Percentiles rank a stretch among this genome's conserved stretches.
Evolutionary conservation across 2,329 filamentous ascomycete genomes (phyloP).

Genomic region (Beauveria asiatica): DNA sequence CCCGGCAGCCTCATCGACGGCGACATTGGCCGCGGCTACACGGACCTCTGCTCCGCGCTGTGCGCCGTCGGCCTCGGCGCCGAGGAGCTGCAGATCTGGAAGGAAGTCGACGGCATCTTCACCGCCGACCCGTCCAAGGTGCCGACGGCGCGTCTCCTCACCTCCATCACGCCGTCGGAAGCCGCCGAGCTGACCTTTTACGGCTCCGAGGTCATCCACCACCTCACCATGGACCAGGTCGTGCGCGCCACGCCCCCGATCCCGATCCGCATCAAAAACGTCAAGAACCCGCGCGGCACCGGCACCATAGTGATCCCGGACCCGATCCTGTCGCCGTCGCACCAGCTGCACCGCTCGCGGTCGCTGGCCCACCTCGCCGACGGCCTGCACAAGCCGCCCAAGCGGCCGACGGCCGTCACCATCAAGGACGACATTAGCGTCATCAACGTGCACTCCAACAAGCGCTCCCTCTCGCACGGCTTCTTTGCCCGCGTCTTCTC

Average conservation of each 20-base stretch:
- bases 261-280: constrained; percentile 84
- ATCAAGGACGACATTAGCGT: constrained; percentile 97
- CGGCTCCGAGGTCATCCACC: constrained; percentile 94
- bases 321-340: constrained; percentile 42
- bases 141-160: constrained; percentile 82
- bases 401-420: constrained; percentile 80
- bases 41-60: constrained; percentile 87
- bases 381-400: constrained; percentile 50
- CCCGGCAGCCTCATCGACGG: constrained; percentile 82
- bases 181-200: constrained; percentile 94
- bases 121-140: constrained; percentile 79
- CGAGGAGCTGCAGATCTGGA: constrained; percentile 92
- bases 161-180: constrained; percentile 85
- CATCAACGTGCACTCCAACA: constrained; percentile 97
- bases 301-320: constrained; percentile 83
- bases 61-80: constrained; percentile 84
- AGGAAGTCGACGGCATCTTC: constrained; percentile 96
- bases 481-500: constrained; percentile 93
- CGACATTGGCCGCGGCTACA: constrained; percentile 90
- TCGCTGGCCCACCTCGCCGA: constrained; percentile 2
- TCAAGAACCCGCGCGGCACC: constrained; percentile 72
- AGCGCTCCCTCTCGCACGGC: constrained; percentile 88
- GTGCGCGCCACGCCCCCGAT: constrained; percentile 74
- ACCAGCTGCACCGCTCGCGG: constrained; percentile 47
- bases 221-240: constrained; percentile 96